These are phyloP conservation scores for Cnidoscolus chayamansa DNA, from an alignment of 441 rosid species.

Conservation along the genomic window DNA sequence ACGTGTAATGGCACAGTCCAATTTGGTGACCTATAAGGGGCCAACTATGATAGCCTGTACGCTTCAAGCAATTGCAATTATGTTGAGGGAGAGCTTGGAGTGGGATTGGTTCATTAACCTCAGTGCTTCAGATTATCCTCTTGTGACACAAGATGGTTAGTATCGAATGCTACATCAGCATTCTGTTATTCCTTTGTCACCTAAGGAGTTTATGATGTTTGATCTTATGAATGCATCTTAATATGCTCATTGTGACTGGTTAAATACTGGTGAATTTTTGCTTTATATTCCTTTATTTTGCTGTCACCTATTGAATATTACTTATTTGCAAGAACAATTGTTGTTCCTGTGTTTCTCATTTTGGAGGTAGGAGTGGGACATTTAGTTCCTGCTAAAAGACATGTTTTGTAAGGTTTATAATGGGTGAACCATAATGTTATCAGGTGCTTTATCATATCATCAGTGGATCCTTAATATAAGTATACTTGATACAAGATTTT, in stretches of 20 bases:
- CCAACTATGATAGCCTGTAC: conserved; percentile 94
- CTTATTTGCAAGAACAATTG: background rate
- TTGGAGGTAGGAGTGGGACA: background rate
- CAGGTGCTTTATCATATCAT: background rate
- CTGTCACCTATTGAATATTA: background rate
- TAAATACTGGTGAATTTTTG: background rate
- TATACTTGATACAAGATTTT: background rate
- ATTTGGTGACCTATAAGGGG: conserved; percentile 90
- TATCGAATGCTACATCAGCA: conserved; percentile 18
- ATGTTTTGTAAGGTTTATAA: background rate
- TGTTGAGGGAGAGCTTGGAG: conserved; percentile 76
- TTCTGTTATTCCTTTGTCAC: background rate
- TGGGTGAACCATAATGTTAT: background rate
- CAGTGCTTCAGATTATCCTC: conserved; percentile 95
- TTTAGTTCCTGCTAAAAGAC: too few species aligned
- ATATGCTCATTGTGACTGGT: background rate
- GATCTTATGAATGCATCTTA: background rate
- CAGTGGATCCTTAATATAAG: background rate
- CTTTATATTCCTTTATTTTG: background rate
- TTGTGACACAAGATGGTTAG: conserved; percentile 93
- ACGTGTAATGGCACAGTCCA: conserved; percentile 81
- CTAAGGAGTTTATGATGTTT: background rate
- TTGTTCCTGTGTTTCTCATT: background rate
- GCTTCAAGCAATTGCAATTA: conserved; percentile 81
- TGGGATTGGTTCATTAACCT: conserved; percentile 98